Evolutionary conservation across 768 basidiomycete species (phyloP), one percentile per base, ranked within the genome.

Genomic region (Ramaria sp.): DNA sequence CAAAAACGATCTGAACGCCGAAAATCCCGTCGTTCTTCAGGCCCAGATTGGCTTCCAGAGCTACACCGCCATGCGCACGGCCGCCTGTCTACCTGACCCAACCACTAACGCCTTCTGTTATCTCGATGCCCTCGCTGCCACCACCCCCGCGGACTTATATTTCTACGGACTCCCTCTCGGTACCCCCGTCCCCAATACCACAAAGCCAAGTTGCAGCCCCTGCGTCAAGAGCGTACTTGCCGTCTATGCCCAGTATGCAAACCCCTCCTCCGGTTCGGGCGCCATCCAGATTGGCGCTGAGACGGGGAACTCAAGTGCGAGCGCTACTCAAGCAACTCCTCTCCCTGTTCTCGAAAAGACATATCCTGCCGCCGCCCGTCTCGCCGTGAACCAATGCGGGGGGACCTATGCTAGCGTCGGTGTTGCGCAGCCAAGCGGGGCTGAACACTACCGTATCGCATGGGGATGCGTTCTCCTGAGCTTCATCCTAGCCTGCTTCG

Each of bases 91-190:
- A 22, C 61, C 74, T 7, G 75, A 87, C 67, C 75, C 81, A 10
- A 63, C 72, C 3, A 76, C 80, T 31, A 76, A 83, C 62, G 68
- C 79, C 0, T 92, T 89, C 70, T 92, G 89, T 72, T 91, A 80
- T 70, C 53, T 88, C 54, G 74, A 82, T 59, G 86, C 89, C 13
- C 77, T 80, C 20, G 72, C 70, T 34, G 33, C 73, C 2, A 79
- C 81, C 57, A n/a, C 33, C 11, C 79, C 85, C 0, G 77, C 81
- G 20, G 86, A 88, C 65, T 67, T 82, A n/a, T 88, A 83, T 72
- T 79, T 82, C 67, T 92, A 88, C 71, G 68, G 73, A 37, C 74
- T 91, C 11, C 83, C 84, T 3, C 75, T 84, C 11, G 87, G 83
- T 12, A 69, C 73, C 22, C 55, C 63, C 11, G 70, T 88, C 1